Base-by-base conservation (phyloP, 805 yeast genomes). In the Soucietia sequanensis region DNA sequence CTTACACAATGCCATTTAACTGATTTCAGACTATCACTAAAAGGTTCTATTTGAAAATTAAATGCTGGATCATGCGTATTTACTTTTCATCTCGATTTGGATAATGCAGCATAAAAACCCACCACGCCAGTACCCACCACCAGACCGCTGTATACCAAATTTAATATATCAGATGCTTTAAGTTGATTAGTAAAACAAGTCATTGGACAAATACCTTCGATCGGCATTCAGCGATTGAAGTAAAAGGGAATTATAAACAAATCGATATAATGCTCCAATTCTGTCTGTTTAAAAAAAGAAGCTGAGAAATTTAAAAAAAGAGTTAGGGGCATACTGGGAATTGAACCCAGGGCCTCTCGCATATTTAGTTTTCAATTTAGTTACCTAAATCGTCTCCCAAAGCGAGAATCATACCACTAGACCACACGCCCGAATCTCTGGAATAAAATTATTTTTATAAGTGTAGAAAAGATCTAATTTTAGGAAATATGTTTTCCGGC, bases 261-360 rank as follows among this genome's bases (percentile, higher is more conserved):
- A n/a, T n/a, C n/a, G n/a, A n/a, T n/a, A n/a, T n/a, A n/a, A n/a
- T n/a, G n/a, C n/a, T n/a, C n/a, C n/a, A n/a, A n/a, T n/a, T n/a
- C n/a, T n/a, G n/a, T n/a, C n/a, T n/a, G n/a, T n/a, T n/a, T n/a
- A n/a, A n/a, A n/a, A n/a, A n/a, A n/a, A n/a, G n/a, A n/a, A n/a
- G n/a, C n/a, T 21, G 23, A 11, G 23, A 11, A 17, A 31, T 13
- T 18, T 12, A 36, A 36, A 32, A 31, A 31, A 36, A 31, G 11
- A 21, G 11, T 8, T 9, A 5, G 60, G 60, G 62, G 60, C 62
- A 46, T 42, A 48, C 70, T 62, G 73, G 72, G 73, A 67, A 67
- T 66, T 65, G 72, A 67, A 67, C 72, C 72, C 72, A 61, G 73
- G 73, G 68, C 72, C 72, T 66, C 72, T 65, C 70, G 67, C 73